Evolutionary conservation across 108 stramenopile genomes (phyloP).

Genomic region (Asterionellopsis glacialis): DNA sequence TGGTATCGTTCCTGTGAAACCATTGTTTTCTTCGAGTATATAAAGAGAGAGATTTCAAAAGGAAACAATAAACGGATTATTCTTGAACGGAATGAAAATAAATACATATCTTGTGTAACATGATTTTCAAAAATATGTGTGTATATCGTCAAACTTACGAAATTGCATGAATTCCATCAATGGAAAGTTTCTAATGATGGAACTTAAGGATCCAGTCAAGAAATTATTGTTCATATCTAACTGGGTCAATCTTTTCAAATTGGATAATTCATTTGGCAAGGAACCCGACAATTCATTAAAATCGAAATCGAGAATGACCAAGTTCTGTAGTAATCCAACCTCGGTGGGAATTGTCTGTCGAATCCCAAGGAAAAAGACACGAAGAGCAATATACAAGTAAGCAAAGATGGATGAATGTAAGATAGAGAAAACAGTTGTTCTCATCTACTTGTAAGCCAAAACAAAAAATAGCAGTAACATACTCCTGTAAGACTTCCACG

Average conservation of each 20-base stretch:
- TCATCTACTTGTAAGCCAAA: no score
- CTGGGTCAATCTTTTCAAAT: conserved; percentile 25
- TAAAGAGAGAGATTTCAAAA: no score
- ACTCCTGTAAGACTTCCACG: conserved; percentile 43
- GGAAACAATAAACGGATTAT: no score
- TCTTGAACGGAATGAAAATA: no score
- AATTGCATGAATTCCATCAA: conserved; percentile 44
- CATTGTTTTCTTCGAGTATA: conserved; percentile 26
- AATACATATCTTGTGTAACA: no score
- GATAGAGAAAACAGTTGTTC: no score
- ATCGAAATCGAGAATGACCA: conserved; percentile 29
- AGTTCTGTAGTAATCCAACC: conserved; percentile 5
- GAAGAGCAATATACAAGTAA: background rate
- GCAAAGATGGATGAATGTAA: no score
- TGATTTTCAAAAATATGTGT: no score
- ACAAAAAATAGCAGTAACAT: no score
- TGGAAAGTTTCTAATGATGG: conserved; percentile 36
- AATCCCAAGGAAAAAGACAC: conserved; percentile 5
- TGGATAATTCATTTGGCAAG: conserved; percentile 37
- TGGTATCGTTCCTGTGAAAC: conserved; percentile 57
- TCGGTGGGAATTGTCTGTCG: conserved; percentile 7
- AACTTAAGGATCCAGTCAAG: conserved; percentile 46
- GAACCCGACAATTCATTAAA: conserved; percentile 40
- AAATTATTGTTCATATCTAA: conserved; percentile 65
- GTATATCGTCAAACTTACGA: conserved; percentile 17